Base-by-base conservation (phyloP, 352 stramenopile species). In the Thraustochytrium sp. region DNA sequence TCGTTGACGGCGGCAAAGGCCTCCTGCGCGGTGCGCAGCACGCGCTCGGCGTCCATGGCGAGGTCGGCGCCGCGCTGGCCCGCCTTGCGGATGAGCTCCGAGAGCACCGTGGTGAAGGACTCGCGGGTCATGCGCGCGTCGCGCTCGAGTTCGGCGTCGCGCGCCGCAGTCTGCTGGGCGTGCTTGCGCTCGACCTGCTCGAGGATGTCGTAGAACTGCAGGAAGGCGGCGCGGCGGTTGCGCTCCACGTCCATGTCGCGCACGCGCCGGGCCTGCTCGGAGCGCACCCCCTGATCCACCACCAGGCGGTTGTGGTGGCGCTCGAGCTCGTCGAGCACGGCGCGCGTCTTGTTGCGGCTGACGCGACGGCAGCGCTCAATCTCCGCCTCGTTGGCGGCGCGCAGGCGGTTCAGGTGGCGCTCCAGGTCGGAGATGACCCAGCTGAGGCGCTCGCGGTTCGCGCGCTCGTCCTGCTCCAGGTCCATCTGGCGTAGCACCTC, bases 41-140 rank as follows among this genome's bases (percentile, higher is more conserved):
- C 46, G 38, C 68, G 68, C 68, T 80, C 68, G 68, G 68, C 68
- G 42, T 80, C 68, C 68, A 80, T 80, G 8, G 48, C 68, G n/a
- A 38, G 8, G 29, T 75, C 68, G 16, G 68, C 68, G 37, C 2
- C 37, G 29, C 76, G 37, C 18, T 44, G 31, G 2, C 26, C 5
- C 13, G 49, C 42, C 3, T 8, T 49, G 0, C 68, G 68, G 5
- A 46, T 31, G 68, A 64, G 48, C 40, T 80, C 8, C 23, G 34
- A n/a, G n/a, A 80, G 2, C 5, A 61, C 26, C 8, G 63, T 31
- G 11, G 44, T n/a, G n/a, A 80, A 80, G 38, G 44, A 0, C 34
- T 80, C 68, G 0, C 23, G 11, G 13, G 40, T 26, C 5, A 72
- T 1, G 34, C 68, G 68, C 5, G 9, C 9, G 9, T 80, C 48